Percentiles rank a stretch among this genome's conserved stretches.
Conservation (phyloP, 2,329 filamentous ascomycete genomes). For the Colletotrichum aenigma region DNA sequence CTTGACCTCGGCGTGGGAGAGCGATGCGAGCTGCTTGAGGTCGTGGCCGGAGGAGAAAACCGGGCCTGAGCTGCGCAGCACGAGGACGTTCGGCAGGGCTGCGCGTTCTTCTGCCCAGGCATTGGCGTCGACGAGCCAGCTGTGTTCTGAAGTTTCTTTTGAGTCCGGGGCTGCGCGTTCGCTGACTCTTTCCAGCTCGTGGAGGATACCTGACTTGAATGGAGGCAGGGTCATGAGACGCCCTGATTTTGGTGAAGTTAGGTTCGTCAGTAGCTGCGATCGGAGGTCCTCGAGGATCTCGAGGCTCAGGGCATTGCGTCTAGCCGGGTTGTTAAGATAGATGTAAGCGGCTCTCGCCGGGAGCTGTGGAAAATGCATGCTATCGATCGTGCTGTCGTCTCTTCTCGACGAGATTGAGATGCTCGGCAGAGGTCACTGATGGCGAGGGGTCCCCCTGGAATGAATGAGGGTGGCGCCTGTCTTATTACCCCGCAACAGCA, state of each 20-base stretch:
- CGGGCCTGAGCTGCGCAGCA: conserved; percentile 31
- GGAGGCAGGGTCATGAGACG: conserved; percentile 29
- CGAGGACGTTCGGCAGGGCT: conserved; percentile 31
- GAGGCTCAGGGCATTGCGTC: conserved; percentile 29
- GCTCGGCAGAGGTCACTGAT: background rate
- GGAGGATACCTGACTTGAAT: conserved; percentile 26
- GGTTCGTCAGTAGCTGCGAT: conserved; percentile 25
- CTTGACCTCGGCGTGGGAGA: conserved; percentile 7
- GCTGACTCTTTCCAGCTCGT: conserved; percentile 15
- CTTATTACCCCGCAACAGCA: background rate
- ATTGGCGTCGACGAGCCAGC: conserved; percentile 30
- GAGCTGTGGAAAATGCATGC: conserved; percentile 26
- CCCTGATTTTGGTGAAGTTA: conserved; percentile 25
- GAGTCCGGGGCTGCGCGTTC: background rate
- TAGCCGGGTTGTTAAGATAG: conserved; percentile 25
- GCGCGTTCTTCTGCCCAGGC: conserved; percentile 26
- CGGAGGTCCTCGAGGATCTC: conserved; percentile 26
- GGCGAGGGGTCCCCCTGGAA: background rate
- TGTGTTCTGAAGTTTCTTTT: background rate
- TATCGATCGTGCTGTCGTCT: background rate
- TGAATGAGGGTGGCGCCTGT: background rate
- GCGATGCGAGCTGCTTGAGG: conserved; percentile 27
- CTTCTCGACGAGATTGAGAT: background rate
- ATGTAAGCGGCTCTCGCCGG: conserved; percentile 30
- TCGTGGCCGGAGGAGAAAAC: conserved; percentile 37